Conservation (phyloP, 306 rosid species). For the peach (Prunus persica) region Prunus_persica_NCBIv2 NC_034015.1:21057001-21057500, state of each 20-base stretch:
- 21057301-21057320: background rate
- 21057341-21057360: constrained; percentile 30
- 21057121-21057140: background rate
- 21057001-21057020: constrained; percentile 8
- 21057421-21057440: constrained; percentile 52
- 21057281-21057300: background rate
- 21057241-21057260: too few relatives aligned
- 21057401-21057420: constrained; percentile 51
- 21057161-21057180: too few relatives aligned
- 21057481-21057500: constrained; percentile 33
- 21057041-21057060: constrained; percentile 8
- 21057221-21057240: too few relatives aligned
- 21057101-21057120: background rate
- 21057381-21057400: constrained; percentile 24
- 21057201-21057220: too few relatives aligned
- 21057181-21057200: too few relatives aligned
- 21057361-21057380: constrained; percentile 29
- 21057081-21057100: background rate
- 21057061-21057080: constrained; percentile 4
- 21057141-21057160: background rate
- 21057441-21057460: constrained; percentile 66
- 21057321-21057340: constrained; percentile 1
- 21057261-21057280: too few relatives aligned
- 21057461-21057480: constrained; percentile 33
- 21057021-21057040: background rate